Evolutionary conservation across 352 stramenopile genomes (phyloP), one percentile per base, ranked within the genome.

Genomic region (Thraustotheca clavata): DNA sequence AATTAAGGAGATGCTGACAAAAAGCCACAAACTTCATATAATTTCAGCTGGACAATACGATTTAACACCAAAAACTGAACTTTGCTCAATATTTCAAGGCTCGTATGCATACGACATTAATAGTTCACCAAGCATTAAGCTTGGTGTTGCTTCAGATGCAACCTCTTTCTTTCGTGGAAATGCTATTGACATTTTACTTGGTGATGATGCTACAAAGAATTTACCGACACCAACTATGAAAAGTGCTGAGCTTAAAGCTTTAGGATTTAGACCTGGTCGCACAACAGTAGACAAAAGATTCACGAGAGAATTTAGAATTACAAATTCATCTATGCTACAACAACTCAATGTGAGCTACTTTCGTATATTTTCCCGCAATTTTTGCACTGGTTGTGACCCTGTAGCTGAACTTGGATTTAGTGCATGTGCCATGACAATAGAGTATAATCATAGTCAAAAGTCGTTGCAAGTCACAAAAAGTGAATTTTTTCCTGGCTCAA

Each of bases 341-440:
- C 31, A 24, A 9, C 43, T 35, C 3, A 9, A 11, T 3, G 43
- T 52, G 24, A 52, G 34, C 43, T 52, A 52, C n/a, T 65, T 57
- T 32, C 57, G 57, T 16, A 54, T 65, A 31, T 55, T 40, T n/a
- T n/a, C 7, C 20, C 38, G 41, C 2, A 8, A 40, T 16, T 65
- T 55, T 33, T 65, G 57, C 57, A 39, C 57, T 16, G 57, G 57
- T 4, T 65, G 57, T 46, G 20, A 54, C 22, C 41, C 57, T 2
- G 32, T 65, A 31, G 32, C 32, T 6, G 57, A 65, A 32, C 36
- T 65, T n/a, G 57, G 57, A 8, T 26, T 31, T n/a, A 26, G 32
- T 9, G 32, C 14, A 16, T 65, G 57, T 32, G 22, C n/a, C 18
- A 12, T 65, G 5, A 32, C 26, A 2, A 39, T 39, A 12, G 12